Evolutionary conservation across 83 land plant genomes (phyloP).

Genomic region (Isoetes engelmannii): DNA sequence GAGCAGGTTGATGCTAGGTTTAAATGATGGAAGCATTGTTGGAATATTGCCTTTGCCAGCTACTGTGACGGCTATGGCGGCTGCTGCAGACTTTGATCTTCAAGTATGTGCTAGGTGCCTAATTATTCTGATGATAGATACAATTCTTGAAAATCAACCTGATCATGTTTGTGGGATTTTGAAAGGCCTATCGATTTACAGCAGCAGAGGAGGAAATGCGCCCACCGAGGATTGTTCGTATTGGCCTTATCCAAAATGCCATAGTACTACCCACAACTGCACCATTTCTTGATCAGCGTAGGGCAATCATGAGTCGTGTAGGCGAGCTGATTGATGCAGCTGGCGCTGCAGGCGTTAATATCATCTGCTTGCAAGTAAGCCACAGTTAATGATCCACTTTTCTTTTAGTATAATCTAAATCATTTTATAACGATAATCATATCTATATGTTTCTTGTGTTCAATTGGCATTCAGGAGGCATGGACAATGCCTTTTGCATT

Average conservation of each 20-base stretch:
- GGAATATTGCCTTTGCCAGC: constrained; percentile 38
- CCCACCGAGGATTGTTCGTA: constrained; percentile 63
- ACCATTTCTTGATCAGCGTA: constrained; percentile 63
- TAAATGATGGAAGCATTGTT: constrained; percentile 65
- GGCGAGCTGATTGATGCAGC: constrained; percentile 73
- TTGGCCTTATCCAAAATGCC: constrained; percentile 85
- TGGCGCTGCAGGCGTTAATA: constrained; percentile 76
- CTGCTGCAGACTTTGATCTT: constrained; percentile 14
- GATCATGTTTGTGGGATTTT: background rate
- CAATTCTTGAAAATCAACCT: background rate
- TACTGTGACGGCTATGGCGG: constrained; percentile 30
- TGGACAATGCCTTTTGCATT: constrained; percentile 99
- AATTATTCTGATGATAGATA: too few relatives aligned
- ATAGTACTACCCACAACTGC: constrained; percentile 76
- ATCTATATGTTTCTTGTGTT: background rate
- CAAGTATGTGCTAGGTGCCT: background rate
- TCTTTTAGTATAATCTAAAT: background rate
- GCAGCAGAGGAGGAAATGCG: constrained; percentile 80
- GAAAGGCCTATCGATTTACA: constrained; percentile 61
- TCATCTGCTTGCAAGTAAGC: constrained; percentile 84
- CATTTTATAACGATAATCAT: background rate
- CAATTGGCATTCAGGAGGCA: constrained; percentile 58
- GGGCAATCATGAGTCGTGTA: constrained; percentile 64
- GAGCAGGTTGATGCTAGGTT: constrained; percentile 67
- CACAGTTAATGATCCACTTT: background rate